phyloP scores from a whole-genome alignment of 306 rosid genomes.

The Morella rubra region DNA sequence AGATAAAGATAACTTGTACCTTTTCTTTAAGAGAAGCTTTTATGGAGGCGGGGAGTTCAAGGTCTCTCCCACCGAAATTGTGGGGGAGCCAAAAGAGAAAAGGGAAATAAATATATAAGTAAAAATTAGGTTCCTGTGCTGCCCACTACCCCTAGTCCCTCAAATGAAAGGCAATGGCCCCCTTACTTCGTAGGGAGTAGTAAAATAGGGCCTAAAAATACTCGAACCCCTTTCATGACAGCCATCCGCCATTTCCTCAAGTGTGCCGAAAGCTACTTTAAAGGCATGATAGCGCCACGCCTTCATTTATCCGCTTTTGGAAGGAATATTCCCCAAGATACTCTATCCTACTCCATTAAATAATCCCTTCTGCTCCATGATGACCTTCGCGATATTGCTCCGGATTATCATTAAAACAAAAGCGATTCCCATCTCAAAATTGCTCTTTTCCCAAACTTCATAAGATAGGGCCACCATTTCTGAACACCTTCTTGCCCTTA shows the following conservation, averaged over 20 bases:
- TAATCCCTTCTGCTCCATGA: not conserved
- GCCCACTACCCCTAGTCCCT: too few relatives aligned
- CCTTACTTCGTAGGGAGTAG: not conserved
- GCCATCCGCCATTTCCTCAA: constrained; percentile 8
- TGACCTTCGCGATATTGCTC: not conserved
- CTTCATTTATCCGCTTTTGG: not conserved
- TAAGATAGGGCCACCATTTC: not conserved
- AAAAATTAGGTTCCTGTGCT: too few relatives aligned
- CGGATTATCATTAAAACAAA: not conserved
- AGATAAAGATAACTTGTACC: not conserved
- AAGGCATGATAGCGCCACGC: constrained; percentile 29
- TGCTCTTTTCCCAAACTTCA: constrained; percentile 1
- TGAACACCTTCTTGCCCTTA: not conserved
- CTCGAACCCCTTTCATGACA: not conserved
- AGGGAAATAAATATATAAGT: too few relatives aligned
- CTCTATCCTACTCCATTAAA: not conserved
- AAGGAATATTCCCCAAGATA: constrained; percentile 19
- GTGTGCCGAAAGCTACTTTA: constrained; percentile 2
- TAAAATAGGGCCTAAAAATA: not conserved
- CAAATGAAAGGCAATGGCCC: not conserved
- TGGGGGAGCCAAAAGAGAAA: not conserved
- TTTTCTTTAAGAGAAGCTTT: not conserved
- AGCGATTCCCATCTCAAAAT: not conserved
- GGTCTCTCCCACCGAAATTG: not conserved
- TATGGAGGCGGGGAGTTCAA: too few relatives aligned